Evolutionary conservation across 345 rosid genomes (phyloP).

Genomic region (Turritis glabra): DNA sequence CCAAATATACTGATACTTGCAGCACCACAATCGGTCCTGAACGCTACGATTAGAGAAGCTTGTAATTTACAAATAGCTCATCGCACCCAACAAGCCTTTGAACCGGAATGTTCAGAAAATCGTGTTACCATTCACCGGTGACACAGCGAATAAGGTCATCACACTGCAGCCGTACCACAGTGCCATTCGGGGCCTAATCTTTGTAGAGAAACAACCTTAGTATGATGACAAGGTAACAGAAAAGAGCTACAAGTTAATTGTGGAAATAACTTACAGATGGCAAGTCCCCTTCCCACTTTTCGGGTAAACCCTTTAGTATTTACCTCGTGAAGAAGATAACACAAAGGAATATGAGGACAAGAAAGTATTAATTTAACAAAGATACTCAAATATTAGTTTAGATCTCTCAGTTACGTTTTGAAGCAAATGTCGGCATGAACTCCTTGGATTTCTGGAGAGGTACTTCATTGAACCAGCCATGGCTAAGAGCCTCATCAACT

Average conservation of each 20-base stretch:
- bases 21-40: too few relatives aligned
- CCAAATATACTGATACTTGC: too few relatives aligned
- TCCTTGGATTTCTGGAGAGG: slow-evolving; percentile 76
- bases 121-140: background rate
- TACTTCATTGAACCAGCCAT: slow-evolving; percentile 73
- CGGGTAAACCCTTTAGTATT: slow-evolving; percentile 22
- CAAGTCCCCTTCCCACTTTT: slow-evolving; percentile 24
- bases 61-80: background rate
- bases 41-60: background rate
- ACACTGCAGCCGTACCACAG: background rate
- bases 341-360: slow-evolving; percentile 31
- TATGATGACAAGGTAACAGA: background rate
- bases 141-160: background rate
- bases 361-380: background rate
- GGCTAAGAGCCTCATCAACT: slow-evolving; percentile 75
- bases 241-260: background rate
- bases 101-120: background rate
- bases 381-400: slow-evolving; percentile 5
- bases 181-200: background rate
- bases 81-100: background rate
- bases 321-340: slow-evolving; percentile 39
- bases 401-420: slow-evolving; percentile 42
- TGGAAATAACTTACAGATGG: slow-evolving; percentile 31
- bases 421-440: slow-evolving; percentile 70
- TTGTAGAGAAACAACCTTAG: slow-evolving; percentile 15